A percentile compares a stretch with the other conserved stretches of the same genome.
Evolutionary conservation across 768 basidiomycete species (phyloP).

Genomic region (Naganishia randhawae): DNA sequence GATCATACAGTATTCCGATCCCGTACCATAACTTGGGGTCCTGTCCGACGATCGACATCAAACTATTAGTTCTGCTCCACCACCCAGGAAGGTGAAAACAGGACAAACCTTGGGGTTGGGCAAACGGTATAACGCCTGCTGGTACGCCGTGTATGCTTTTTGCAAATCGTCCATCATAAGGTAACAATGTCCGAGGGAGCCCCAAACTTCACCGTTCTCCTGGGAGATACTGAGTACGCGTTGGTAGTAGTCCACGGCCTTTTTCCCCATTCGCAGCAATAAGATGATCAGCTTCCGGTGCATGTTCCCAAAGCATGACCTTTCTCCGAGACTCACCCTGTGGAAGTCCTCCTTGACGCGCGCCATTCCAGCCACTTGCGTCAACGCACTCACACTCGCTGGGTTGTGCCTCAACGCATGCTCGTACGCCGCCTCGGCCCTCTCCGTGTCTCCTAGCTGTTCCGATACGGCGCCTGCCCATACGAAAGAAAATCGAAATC

Average conservation of each 20-base stretch:
- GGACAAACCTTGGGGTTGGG: slow-evolving; percentile 81
- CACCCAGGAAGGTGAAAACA: not conserved
- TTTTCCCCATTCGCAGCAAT: slow-evolving; percentile 14
- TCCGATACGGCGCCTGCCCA: slow-evolving; percentile 85
- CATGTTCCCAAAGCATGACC: not conserved
- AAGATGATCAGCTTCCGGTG: not conserved
- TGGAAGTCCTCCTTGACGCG: slow-evolving; percentile 96
- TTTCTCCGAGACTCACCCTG: slow-evolving; percentile 61
- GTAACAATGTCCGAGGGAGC: slow-evolving; percentile 92
- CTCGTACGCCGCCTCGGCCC: slow-evolving; percentile 89
- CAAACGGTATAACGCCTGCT: slow-evolving; percentile 92
- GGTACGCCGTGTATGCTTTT: slow-evolving; percentile 97
- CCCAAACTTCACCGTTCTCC: slow-evolving; percentile 99
- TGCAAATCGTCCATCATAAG: slow-evolving; percentile 99
- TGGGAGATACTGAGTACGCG: slow-evolving; percentile 82
- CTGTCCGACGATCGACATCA: slow-evolving; percentile 56
- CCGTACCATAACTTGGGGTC: slow-evolving; percentile 99
- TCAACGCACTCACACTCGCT: slow-evolving; percentile 80
- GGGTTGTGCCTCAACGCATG: slow-evolving; percentile 93
- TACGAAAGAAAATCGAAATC: not conserved
- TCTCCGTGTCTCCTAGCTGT: slow-evolving; percentile 88
- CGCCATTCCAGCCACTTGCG: slow-evolving; percentile 91
- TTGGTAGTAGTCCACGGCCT: slow-evolving; percentile 97
- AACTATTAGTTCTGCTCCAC: slow-evolving; percentile 2
- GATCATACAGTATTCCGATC: slow-evolving; percentile 97